phyloP scores from a whole-genome alignment of 345 rosid species.

The Linum trigynum region DNA sequence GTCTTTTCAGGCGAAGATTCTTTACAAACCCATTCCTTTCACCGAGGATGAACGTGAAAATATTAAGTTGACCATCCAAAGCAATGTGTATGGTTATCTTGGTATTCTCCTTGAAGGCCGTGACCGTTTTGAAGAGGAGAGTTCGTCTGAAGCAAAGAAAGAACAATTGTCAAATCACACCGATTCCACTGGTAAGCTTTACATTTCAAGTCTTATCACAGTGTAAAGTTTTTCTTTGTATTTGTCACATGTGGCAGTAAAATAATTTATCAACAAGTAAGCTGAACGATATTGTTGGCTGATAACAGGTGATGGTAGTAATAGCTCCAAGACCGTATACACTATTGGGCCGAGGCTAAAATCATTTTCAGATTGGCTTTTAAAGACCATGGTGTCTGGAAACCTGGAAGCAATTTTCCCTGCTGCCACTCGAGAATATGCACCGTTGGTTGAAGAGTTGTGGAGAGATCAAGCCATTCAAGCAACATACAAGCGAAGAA shows the following conservation, averaged over 20 bases:
- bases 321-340: constrained; percentile 35
- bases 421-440: constrained; percentile 94
- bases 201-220: constrained; percentile 2
- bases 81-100: constrained; percentile 81
- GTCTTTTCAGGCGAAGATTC: constrained; percentile 80
- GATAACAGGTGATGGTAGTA: constrained; percentile 33
- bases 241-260: background rate
- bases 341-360: constrained; percentile 76
- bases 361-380: constrained; percentile 88
- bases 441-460: constrained; percentile 84
- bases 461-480: constrained; percentile 83
- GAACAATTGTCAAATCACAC: constrained; percentile 23
- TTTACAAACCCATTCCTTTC: constrained; percentile 75
- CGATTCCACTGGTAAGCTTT: constrained; percentile 31
- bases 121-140: constrained; percentile 88
- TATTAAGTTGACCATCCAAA: constrained; percentile 71
- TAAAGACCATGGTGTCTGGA: constrained; percentile 88
- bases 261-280: background rate
- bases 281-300: constrained; percentile 13
- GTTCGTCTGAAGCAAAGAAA: constrained; percentile 35
- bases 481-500: constrained; percentile 68
- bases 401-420: constrained; percentile 79
- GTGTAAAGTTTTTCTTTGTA: background rate
- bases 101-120: constrained; percentile 96
- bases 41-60: constrained; percentile 76